phyloP scores from a whole-genome alignment of 2,329 filamentous ascomycete species.

The Monilinia polystroma region DNA sequence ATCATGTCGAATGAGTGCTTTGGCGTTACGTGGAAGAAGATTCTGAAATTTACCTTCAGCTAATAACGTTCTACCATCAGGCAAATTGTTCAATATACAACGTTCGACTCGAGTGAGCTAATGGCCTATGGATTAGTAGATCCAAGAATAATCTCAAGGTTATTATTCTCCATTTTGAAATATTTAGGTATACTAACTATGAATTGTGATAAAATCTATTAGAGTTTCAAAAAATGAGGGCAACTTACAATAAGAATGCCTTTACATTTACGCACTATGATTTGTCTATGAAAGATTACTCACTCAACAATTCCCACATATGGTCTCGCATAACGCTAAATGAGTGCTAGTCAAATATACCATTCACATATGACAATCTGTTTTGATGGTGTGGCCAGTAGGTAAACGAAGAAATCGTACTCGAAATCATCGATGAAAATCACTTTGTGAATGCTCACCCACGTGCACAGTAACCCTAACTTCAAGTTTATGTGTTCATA shows the following conservation, averaged over 20 bases:
- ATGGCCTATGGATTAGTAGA: constrained; percentile 1
- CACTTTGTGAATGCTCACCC: too few species aligned
- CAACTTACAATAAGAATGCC: background rate
- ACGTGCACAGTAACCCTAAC: too few species aligned
- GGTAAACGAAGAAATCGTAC: too few species aligned
- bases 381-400: too few species aligned
- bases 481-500: too few species aligned
- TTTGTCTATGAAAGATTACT: background rate
- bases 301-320: background rate
- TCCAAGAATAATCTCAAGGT: constrained; percentile 6
- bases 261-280: background rate
- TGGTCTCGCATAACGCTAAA: background rate
- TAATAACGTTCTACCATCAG: constrained; percentile 1
- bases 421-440: too few species aligned
- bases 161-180: background rate
- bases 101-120: background rate
- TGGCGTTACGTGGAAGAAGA: constrained; percentile 4
- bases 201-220: background rate
- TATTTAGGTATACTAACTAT: background rate
- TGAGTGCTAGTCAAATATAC: background rate
- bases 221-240: background rate
- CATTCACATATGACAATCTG: background rate
- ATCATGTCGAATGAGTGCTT: constrained; percentile 8
- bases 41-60: constrained; percentile 1
- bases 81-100: constrained; percentile 12